Conservation (phyloP, 108 stramenopile species). For the Skeletonema costatum region DNA sequence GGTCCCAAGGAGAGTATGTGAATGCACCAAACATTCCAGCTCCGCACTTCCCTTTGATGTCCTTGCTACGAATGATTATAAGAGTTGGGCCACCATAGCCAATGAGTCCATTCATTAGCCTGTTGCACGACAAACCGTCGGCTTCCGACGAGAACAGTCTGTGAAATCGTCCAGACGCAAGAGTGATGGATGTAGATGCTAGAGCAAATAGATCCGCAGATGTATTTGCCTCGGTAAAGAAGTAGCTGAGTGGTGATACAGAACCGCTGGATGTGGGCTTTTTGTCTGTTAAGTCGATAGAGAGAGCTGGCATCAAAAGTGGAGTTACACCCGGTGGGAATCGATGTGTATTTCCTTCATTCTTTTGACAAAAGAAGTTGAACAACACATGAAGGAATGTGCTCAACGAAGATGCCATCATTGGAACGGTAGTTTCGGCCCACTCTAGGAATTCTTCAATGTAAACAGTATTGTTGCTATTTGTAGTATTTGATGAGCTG, state of each 20-base stretch:
- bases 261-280: conserved; percentile 1
- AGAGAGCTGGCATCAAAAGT: conserved; percentile 29
- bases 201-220: conserved; percentile 35
- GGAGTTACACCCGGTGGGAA: conserved; percentile 46
- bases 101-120: conserved; percentile 69
- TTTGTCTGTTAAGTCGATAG: conserved; percentile 32
- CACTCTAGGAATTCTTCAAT: conserved; percentile 69
- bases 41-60: conserved; percentile 19
- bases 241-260: conserved; percentile 6
- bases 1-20: conserved; percentile 71
- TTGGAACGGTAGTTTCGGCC: conserved; percentile 71
- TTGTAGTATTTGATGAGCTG: neutral
- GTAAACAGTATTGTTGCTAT: conserved; percentile 28
- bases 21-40: conserved; percentile 71
- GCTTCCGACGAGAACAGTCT: conserved; percentile 78
- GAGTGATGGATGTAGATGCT: conserved; percentile 35
- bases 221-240: conserved; percentile 12
- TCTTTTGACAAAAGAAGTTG: conserved; percentile 62
- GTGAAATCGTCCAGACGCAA: conserved; percentile 54
- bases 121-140: conserved; percentile 83
- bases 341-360: conserved; percentile 26
- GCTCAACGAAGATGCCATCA: conserved; percentile 63
- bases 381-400: conserved; percentile 73
- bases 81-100: conserved; percentile 86
- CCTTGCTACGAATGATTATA: conserved; percentile 60